Evolutionary conservation across 306 rosid species (phyloP).

Genomic region (Calophaca sinica): DNA sequence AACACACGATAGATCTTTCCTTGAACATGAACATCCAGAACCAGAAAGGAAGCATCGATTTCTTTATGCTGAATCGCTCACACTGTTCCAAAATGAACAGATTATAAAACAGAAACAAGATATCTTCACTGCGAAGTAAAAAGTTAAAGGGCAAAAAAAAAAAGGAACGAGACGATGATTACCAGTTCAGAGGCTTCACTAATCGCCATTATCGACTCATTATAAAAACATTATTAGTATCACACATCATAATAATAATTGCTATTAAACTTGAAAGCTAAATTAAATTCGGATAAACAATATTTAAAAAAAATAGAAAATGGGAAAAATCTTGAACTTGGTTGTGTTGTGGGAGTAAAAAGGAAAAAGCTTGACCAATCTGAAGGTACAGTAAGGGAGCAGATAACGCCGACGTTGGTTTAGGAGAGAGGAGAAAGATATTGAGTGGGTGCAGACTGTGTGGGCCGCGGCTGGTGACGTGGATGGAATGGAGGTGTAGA

Average conservation of each 20-base stretch:
- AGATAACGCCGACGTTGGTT: conserved; percentile 47
- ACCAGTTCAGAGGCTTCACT: conserved; percentile 52
- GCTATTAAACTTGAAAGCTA: not conserved
- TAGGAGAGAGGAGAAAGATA: conserved; percentile 42
- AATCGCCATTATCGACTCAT: conserved; percentile 57
- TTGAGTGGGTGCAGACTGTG: conserved; percentile 39
- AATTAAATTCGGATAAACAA: conserved; percentile 23
- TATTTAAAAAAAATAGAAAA: not conserved
- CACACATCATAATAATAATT: not conserved
- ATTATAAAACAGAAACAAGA: not conserved
- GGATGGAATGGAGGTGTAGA: conserved; percentile 64
- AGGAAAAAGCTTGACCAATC: conserved; percentile 52
- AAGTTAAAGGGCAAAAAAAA: not conserved
- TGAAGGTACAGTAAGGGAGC: conserved; percentile 35
- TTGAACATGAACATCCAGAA: conserved; percentile 49
- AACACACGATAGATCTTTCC: conserved; percentile 14
- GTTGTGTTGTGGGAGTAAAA: too few relatives aligned
- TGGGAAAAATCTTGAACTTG: too few relatives aligned
- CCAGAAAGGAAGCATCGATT: conserved; percentile 39
- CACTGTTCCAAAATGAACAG: conserved; percentile 11
- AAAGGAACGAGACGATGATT: conserved; percentile 10
- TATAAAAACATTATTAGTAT: not conserved
- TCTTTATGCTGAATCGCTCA: conserved; percentile 31
- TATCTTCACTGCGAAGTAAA: not conserved
- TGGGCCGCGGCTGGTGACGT: conserved; percentile 45